Evolutionary conservation across 2,329 filamentous ascomycete genomes (phyloP).

Genomic region (Endothia cerciana): DNA sequence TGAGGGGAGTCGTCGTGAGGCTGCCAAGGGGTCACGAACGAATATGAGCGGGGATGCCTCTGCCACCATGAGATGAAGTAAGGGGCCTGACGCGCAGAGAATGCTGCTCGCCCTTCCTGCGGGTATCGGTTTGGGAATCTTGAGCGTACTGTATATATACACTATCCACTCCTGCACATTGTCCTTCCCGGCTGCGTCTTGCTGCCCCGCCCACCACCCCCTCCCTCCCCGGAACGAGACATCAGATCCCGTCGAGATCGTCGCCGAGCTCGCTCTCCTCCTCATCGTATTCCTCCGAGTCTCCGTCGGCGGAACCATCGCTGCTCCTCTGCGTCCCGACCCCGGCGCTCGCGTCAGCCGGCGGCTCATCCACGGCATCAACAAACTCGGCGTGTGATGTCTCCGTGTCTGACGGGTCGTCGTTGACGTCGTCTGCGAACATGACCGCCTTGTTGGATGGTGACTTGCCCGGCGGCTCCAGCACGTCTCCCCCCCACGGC

Average conservation of each 20-base stretch:
- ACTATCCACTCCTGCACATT: background rate
- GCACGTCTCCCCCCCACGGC: slow-evolving; percentile 89
- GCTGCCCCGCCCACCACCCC: no score
- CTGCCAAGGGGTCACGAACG: background rate
- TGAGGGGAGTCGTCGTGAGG: background rate
- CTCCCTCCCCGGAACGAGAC: background rate
- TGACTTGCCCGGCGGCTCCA: slow-evolving; percentile 58
- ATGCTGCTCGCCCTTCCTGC: background rate
- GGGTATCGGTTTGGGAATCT: background rate
- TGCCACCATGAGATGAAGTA: background rate
- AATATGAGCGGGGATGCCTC: background rate
- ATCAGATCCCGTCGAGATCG: slow-evolving; percentile 31
- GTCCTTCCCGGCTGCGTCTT: background rate
- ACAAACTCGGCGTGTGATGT: slow-evolving; percentile 26
- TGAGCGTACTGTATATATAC: background rate
- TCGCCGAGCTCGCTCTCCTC: slow-evolving; percentile 37
- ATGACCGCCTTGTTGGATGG: slow-evolving; percentile 59
- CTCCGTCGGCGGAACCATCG: slow-evolving; percentile 30
- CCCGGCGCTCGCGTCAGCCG: slow-evolving; percentile 26
- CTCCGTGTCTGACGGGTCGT: slow-evolving; percentile 37
- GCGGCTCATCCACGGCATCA: slow-evolving; percentile 15
- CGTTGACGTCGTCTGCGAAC: slow-evolving; percentile 60
- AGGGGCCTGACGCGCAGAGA: background rate
- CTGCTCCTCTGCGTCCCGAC: slow-evolving; percentile 29
- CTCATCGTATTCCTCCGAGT: slow-evolving; percentile 39